Conservation (phyloP, 2,329 filamentous ascomycete genomes). For the Calonectria hongkongensis region DNA sequence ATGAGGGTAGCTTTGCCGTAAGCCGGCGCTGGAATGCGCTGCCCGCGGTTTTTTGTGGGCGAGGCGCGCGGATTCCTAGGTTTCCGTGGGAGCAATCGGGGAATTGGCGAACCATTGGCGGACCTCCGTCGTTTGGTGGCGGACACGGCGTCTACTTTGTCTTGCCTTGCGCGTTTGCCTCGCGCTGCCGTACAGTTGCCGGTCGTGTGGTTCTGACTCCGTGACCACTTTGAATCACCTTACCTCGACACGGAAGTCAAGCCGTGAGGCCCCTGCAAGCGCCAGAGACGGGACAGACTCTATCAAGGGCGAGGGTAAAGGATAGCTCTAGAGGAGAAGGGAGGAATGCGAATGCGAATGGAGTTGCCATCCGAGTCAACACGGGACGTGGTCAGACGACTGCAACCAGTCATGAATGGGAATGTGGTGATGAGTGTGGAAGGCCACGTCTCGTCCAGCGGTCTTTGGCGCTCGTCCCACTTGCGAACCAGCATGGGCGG, state of each 20-base stretch:
- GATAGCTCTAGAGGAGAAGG: background rate
- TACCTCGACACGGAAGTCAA: slow-evolving; percentile 27
- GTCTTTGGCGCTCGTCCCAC: slow-evolving; percentile 31
- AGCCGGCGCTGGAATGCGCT: slow-evolving; percentile 54
- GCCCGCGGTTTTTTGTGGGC: slow-evolving; percentile 39
- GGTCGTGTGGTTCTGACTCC: slow-evolving; percentile 11
- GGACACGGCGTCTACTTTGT: slow-evolving; percentile 33
- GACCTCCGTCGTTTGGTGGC: slow-evolving; percentile 16
- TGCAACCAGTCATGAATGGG: slow-evolving; percentile 7
- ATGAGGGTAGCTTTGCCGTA: slow-evolving; percentile 40
- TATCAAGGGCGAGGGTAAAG: background rate
- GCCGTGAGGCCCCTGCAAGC: slow-evolving; percentile 19
- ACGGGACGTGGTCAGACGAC: slow-evolving; percentile 21
- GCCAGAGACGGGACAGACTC: slow-evolving; percentile 24
- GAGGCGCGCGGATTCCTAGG: slow-evolving; percentile 44
- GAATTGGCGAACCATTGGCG: slow-evolving; percentile 33
- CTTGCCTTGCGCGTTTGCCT: slow-evolving; percentile 27
- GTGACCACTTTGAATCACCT: slow-evolving; percentile 25
- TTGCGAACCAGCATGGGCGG: slow-evolving; percentile 34
- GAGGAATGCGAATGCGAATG: slow-evolving; percentile 23
- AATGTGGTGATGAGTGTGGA: slow-evolving; percentile 3
- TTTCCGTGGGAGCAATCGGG: slow-evolving; percentile 29
- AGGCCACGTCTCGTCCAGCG: slow-evolving; percentile 17
- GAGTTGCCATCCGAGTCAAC: slow-evolving; percentile 18
- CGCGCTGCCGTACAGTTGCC: slow-evolving; percentile 12